phyloP scores from a whole-genome alignment of 2,329 filamentous ascomycete species.

The Hypomyces rosellus region DNA sequence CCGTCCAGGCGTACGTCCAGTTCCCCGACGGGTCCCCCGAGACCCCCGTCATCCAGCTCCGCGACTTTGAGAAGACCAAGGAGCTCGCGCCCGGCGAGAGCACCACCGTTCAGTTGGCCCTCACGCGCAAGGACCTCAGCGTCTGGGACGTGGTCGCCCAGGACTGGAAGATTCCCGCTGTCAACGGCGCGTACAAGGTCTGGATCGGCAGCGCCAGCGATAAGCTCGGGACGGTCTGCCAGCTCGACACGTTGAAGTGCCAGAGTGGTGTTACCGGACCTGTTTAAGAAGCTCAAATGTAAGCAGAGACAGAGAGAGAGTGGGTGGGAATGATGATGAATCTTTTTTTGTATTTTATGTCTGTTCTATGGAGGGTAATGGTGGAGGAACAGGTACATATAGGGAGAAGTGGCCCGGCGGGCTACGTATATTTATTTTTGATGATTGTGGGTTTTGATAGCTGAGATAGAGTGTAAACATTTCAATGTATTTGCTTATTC shows the following conservation, averaged over 20 bases:
- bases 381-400: neutral
- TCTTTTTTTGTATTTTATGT: neutral
- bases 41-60: constrained; percentile 61
- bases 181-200: constrained; percentile 31
- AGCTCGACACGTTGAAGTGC: constrained; percentile 24
- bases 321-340: neutral
- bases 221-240: constrained; percentile 25
- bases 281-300: constrained; percentile 5
- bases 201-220: constrained; percentile 36
- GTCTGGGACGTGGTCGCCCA: constrained; percentile 63
- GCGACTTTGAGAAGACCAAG: constrained; percentile 64
- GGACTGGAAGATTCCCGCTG: constrained; percentile 55
- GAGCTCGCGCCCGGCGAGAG: constrained; percentile 48
- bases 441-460: neutral
- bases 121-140: constrained; percentile 65
- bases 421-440: neutral
- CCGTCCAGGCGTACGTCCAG: constrained; percentile 41
- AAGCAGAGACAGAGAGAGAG: neutral
- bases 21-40: constrained; percentile 39
- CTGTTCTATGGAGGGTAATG: neutral
- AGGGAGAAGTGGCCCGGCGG: neutral
- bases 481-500: neutral
- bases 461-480: neutral
- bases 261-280: constrained; percentile 17
- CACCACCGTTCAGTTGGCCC: constrained; percentile 46